phyloP scores from a whole-genome alignment of 179 eudicot genomes.

The Beta macrorhiza region DNA sequence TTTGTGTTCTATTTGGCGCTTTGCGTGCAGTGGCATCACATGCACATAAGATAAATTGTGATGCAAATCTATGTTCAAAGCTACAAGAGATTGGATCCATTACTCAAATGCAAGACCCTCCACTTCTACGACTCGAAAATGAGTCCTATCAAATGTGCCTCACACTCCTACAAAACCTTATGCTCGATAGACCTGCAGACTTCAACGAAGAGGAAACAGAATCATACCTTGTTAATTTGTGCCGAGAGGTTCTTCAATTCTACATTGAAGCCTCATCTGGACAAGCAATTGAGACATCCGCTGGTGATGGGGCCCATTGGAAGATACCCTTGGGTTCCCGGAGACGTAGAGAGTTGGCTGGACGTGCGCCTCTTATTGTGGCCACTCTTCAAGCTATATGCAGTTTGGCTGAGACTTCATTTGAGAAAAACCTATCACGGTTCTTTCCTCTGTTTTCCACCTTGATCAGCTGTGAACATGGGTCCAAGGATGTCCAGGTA shows the following conservation, averaged over 20 bases:
- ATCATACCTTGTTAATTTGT: constrained; percentile 61
- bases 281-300: constrained; percentile 31
- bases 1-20: constrained; percentile 51
- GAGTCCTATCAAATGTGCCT: constrained; percentile 92
- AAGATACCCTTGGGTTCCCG: constrained; percentile 73
- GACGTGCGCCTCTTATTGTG: constrained; percentile 82
- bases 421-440: constrained; percentile 54
- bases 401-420: constrained; percentile 60
- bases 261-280: constrained; percentile 63
- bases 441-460: constrained; percentile 75
- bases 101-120: constrained; percentile 98
- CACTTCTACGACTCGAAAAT: constrained; percentile 84
- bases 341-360: constrained; percentile 71
- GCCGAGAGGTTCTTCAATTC: constrained; percentile 69
- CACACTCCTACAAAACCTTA: constrained; percentile 73
- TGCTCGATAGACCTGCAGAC: constrained; percentile 51
- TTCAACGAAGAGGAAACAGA: constrained; percentile 62
- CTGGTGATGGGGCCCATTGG: constrained; percentile 41
- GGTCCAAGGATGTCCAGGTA: constrained; percentile 75
- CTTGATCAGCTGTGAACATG: constrained; percentile 79
- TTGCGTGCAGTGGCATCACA: constrained; percentile 69
- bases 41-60: constrained; percentile 79
- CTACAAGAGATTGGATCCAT: constrained; percentile 67
- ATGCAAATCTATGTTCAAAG: constrained; percentile 60
- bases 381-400: constrained; percentile 77